Base-by-base conservation (phyloP, 1,284 basidiomycete species). In the Dichomitus squalens region DNA sequence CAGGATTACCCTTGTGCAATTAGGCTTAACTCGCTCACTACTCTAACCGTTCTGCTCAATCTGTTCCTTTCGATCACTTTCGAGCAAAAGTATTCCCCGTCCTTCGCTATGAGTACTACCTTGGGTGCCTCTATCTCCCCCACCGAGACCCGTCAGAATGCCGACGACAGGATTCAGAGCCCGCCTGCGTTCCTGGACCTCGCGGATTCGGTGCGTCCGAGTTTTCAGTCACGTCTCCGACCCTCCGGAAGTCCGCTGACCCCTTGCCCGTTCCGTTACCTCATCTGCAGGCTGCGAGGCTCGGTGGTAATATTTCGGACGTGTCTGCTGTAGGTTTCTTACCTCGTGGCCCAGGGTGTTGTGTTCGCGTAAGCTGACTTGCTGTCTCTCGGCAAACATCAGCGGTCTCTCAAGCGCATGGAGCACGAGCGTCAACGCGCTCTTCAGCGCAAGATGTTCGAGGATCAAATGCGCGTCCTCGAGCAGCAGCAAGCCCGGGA, bases 401-500 rank as follows among this genome's bases (percentile, higher is more conserved):
- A 96, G 91, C 90, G 91, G 64, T 86, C 95, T 61, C 80, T 93
- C 69, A 96, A 95, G 73, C 90, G 93, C 67, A 77, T 92, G 64
- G 93, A 96, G 73, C 93, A 96, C 71, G 93, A 96, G 73, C 84
- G 90, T 55, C 92, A 94, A 75, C 91, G 94, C 64, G 77, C 78
- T 44, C 74, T 92, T 55, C 95, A 96, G 73, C 87, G 93, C 69
- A 91, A 88, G 73, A 77, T 92, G 67, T 96, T 97, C 71, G 95
- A 96, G 74, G 92, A 95, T 66, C 93, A 96, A 75, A 96, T 96
- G 90, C 86, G 88, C 53, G 87, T 83, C 63, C 83, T 97, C 59
- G 95, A 97, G 75, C 91, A 93, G 66, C 90, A 95, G 72, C 95
- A 97, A 74, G 87, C 88, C 18, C 89, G 93, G 70, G 92, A 90